Evolutionary conservation across 441 rosid species (phyloP), one percentile per base, ranked within the genome.

Genomic region (Adansonia grandidieri): DNA sequence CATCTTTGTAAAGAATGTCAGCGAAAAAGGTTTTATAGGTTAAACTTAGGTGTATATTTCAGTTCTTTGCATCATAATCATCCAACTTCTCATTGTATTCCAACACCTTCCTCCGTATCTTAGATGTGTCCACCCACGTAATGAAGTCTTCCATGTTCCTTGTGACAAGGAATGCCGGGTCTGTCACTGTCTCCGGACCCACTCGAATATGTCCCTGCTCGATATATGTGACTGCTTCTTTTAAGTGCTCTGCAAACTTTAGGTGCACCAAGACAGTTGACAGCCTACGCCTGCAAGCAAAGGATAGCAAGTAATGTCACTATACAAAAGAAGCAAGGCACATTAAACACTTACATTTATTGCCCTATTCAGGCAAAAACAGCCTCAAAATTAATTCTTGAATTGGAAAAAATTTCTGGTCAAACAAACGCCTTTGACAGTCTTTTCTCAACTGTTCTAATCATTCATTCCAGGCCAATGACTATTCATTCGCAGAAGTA

Each of bases 91-190:
- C 97, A 10, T 96, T 93, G 85, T 92, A 96, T 78, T 94, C 81
- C 15, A 92, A 87, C 78, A 96, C 92, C 89, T 91, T 94, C 42
- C 97, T 87, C 85, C 86, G 91, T 40, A 96, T 96, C 96, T 93
- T 93, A 15, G 98, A 96, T 51, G 97, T 87, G 85, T 96, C 99
- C 20, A 92, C 98, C 99, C 98, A 96, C 1, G 99, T 96, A 68
- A 92, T 86, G 44, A 92, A 96, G 86, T 96, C 99, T 81, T 96
- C 98, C 95, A 89, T 92, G 78, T 93, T 96, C 85, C 97, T 83
- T 0, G 98, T 93, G 17, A 96, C 99, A 0, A 94, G 85, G 83
- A 88, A 96, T 53, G 98, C 93, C 1, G 98, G 97, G 85, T 96
- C 98, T 1, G 91, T 91, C 28, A 96, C 80, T 0, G 97, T 91